A percentile compares a stretch with the other conserved stretches of the same genome.
phyloP scores from a whole-genome alignment of 768 basidiomycete species.

The Suillus americanus region DNA sequence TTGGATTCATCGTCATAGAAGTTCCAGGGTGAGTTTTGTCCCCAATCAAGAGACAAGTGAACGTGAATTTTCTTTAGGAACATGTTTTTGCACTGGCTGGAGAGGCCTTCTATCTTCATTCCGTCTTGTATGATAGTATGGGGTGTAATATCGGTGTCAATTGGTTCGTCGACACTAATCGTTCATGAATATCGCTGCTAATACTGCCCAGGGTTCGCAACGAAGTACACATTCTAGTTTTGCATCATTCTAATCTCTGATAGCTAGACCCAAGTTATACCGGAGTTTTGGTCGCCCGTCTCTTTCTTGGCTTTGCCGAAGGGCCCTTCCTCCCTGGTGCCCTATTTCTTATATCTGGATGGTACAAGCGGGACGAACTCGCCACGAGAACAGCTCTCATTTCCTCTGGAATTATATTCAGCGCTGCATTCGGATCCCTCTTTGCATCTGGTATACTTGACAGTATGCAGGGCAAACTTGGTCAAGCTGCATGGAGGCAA shows the following conservation, averaged over 20 bases:
- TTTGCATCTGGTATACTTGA: conserved; percentile 44
- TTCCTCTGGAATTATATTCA: conserved; percentile 38
- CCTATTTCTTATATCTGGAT: not conserved
- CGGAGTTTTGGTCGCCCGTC: conserved; percentile 34
- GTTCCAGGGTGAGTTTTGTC: conserved; percentile 13
- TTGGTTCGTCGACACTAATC: conserved; percentile 9
- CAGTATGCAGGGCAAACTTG: conserved; percentile 28
- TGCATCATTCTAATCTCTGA: not conserved
- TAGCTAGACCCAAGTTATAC: conserved; percentile 8
- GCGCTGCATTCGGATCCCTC: conserved; percentile 47
- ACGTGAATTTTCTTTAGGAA: conserved; percentile 15
- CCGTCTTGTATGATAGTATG: conserved; percentile 30
- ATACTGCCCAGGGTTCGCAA: conserved; percentile 1
- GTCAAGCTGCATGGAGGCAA: conserved; percentile 39
- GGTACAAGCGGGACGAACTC: not conserved
- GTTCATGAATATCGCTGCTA: not conserved
- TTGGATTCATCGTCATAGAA: conserved; percentile 28
- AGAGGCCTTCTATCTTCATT: conserved; percentile 27
- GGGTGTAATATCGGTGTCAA: conserved; percentile 38
- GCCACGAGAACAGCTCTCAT: conserved; percentile 29
- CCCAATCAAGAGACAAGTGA: not conserved
- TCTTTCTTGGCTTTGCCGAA: conserved; percentile 42
- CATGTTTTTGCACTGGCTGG: conserved; percentile 32
- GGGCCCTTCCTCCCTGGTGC: conserved; percentile 28
- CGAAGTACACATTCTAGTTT: not conserved